Conservation (phyloP, 768 basidiomycete genomes). For the Leccinum boreale region DNA sequence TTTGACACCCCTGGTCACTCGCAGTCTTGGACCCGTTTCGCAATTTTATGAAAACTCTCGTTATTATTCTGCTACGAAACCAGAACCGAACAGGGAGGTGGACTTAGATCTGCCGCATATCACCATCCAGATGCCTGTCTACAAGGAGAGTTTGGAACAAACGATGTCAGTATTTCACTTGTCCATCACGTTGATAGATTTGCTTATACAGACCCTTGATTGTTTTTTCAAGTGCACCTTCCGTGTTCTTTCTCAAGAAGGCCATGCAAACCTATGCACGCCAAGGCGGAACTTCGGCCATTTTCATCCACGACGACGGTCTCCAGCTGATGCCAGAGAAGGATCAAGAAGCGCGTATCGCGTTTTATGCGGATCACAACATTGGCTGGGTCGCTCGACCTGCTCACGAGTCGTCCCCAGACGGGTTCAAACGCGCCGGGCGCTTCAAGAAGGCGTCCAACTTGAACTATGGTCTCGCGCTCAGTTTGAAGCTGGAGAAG, state of each 20-base stretch:
- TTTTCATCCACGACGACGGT: constrained; percentile 63
- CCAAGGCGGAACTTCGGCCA: constrained; percentile 56
- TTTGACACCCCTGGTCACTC: background rate
- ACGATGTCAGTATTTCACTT: constrained; percentile 60
- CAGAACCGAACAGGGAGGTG: constrained; percentile 58
- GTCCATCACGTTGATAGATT: background rate
- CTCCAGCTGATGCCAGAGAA: constrained; percentile 46
- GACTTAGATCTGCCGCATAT: constrained; percentile 69
- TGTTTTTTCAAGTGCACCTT: constrained; percentile 48
- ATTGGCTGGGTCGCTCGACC: constrained; percentile 64
- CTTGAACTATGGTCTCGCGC: constrained; percentile 71
- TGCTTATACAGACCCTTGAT: background rate
- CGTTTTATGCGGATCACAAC: constrained; percentile 54
- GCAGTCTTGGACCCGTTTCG: constrained; percentile 75
- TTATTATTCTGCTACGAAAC: constrained; percentile 73
- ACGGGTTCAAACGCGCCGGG: constrained; percentile 48
- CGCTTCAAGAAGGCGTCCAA: constrained; percentile 95
- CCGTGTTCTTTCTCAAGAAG: constrained; percentile 62
- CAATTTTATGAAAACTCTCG: constrained; percentile 83
- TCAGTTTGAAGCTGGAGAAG: constrained; percentile 35
- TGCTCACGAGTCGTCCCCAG: constrained; percentile 29
- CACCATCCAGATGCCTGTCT: constrained; percentile 82
- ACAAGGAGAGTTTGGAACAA: constrained; percentile 80
- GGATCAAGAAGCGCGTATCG: constrained; percentile 46
- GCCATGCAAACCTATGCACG: constrained; percentile 64